Percentiles rank a stretch among this genome's conserved stretches.
phyloP scores from a whole-genome alignment of 352 stramenopile genomes.

The Pythium grandisporangium region DNA sequence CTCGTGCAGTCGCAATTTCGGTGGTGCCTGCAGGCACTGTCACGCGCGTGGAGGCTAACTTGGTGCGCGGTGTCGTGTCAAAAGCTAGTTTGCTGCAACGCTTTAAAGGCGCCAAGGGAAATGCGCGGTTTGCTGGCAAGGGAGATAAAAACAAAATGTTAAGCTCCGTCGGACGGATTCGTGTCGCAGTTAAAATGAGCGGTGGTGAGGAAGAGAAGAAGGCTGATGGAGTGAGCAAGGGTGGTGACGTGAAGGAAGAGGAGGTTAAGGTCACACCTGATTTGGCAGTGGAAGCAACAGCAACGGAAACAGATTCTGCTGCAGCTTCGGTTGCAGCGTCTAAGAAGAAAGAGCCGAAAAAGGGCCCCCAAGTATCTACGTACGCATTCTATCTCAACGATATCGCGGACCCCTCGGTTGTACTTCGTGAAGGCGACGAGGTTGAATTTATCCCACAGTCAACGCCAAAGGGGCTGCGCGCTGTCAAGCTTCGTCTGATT shows the following conservation, averaged over 20 bases:
- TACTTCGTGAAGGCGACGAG: conserved; percentile 65
- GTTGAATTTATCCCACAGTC: conserved; percentile 51
- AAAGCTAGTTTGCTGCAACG: conserved; percentile 51
- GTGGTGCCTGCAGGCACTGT: conserved; percentile 54
- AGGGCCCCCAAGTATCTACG: conserved; percentile 10
- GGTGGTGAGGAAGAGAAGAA: conserved; percentile 13
- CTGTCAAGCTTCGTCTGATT: conserved; percentile 44
- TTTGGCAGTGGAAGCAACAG: conserved; percentile 2
- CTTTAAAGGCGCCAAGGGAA: conserved; percentile 18
- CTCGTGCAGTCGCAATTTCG: conserved; percentile 28
- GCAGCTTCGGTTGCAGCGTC: not conserved
- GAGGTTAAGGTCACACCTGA: conserved; percentile 6
- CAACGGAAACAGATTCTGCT: not conserved
- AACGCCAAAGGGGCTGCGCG: conserved; percentile 34
- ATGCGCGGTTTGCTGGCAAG: too few species aligned
- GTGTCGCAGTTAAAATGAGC: conserved; percentile 5
- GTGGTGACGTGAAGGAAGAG: conserved; percentile 8
- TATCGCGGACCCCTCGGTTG: conserved; percentile 30
- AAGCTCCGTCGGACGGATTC: conserved; percentile 53
- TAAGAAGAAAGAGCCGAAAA: conserved; percentile 15
- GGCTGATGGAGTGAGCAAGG: conserved; percentile 14
- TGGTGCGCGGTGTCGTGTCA: conserved; percentile 38
- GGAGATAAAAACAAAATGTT: conserved; percentile 21
- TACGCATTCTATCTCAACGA: conserved; percentile 68
- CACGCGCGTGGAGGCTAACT: conserved; percentile 24